Base-by-base conservation (phyloP, 768 basidiomycete genomes). In the Sporobolomyces phaffii region DNA sequence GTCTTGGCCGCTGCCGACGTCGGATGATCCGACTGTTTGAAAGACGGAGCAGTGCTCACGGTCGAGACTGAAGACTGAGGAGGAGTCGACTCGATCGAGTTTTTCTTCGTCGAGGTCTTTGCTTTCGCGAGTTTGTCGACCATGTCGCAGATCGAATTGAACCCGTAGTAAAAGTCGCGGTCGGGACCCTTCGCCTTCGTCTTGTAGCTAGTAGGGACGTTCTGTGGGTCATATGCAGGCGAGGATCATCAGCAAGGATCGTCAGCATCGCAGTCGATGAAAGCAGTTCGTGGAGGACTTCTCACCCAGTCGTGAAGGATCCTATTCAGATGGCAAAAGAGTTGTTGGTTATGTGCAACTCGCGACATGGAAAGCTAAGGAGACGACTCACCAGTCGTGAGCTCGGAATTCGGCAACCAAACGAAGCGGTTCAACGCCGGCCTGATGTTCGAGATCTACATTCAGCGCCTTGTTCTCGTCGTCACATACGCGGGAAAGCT, bases 371-470 rank as follows among this genome's bases (percentile, higher is more conserved):
- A 34, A 48, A 44, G 38, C 29, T 40, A 18, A 9, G 36, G 20
- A 22, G 43, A 38, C 26, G 14, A 52, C 24, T 6, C 26, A 33
- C 56, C 54, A 68, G 56, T 52, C 61, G 57, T 68, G 66, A 2
- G 51, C 31, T 7, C 60, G 49, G 22, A 31, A 38, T 13, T 36
- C 28, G 18, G 58, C 43, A 43, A 28, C 36, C 13, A 59, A 50
- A 33, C 44, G 56, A 8, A 2, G 15, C 5, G 66, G 66, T 29
- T 68, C 36, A 33, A 68, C 57, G 48, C 66, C 66, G 8, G 66
- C 56, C 66, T 68, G 36, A 20, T 2, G 10, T 5, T n/a, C n/a
- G n/a, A n/a, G n/a, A n/a, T n/a, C n/a, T n/a, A n/a, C n/a, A n/a
- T n/a, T n/a, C n/a, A n/a, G n/a, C n/a, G n/a, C n/a, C n/a, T n/a